Percentiles rank a stretch among this genome's conserved stretches.
Conservation (phyloP, 345 rosid genomes). For the Brassica juncea region DNA sequence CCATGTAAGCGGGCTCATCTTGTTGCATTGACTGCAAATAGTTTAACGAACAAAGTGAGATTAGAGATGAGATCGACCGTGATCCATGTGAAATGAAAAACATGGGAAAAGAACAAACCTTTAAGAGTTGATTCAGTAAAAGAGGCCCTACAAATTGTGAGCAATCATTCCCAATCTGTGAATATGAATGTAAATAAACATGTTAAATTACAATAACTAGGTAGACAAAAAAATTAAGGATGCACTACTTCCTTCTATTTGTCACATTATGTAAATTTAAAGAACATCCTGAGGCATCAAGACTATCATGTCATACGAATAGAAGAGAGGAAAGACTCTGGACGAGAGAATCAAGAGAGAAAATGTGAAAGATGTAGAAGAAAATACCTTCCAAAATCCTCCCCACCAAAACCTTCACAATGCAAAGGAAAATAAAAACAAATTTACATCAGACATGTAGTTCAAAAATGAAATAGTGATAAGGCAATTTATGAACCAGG, state of each 20-base stretch:
- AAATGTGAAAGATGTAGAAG: background rate
- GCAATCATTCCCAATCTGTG: constrained; percentile 62
- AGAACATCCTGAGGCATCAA: constrained; percentile 10
- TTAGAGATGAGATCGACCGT: background rate
- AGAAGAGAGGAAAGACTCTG: constrained; percentile 13
- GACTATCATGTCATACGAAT: background rate
- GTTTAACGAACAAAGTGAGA: constrained; percentile 27
- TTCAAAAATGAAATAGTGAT: background rate
- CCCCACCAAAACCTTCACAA: constrained; percentile 94
- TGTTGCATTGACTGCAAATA: constrained; percentile 93
- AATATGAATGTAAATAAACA: no score
- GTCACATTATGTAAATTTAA: background rate
- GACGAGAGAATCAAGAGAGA: constrained; percentile 1
- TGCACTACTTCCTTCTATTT: constrained; percentile 7
- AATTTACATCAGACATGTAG: constrained; percentile 6
- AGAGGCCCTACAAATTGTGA: constrained; percentile 98
- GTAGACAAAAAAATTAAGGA: background rate
- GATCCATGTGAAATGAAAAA: constrained; percentile 22
- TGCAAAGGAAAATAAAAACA: constrained; percentile 14
- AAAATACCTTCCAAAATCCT: constrained; percentile 96
- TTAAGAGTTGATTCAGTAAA: constrained; percentile 71
- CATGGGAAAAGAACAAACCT: constrained; percentile 53
- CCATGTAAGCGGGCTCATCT: constrained; percentile 87
- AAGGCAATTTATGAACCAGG: background rate
- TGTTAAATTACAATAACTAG: no score